phyloP scores from a whole-genome alignment of 2,329 filamentous ascomycete species.

The Xylaria sp. region DNA sequence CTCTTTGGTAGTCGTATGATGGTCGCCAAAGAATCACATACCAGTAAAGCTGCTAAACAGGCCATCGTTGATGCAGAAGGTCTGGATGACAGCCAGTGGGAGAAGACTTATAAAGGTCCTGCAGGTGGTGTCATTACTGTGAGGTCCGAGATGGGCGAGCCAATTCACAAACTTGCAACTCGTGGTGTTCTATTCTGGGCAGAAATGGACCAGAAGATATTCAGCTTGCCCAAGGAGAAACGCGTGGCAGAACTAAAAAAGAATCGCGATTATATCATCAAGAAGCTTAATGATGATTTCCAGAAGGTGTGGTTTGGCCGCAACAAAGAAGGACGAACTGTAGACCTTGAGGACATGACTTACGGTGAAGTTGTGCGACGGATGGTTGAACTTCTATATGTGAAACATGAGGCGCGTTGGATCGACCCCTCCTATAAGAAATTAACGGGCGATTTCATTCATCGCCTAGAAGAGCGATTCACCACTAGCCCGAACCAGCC shows the following conservation, averaged over 20 bases:
- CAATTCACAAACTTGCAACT: slow-evolving; percentile 97
- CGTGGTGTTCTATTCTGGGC: slow-evolving; percentile 96
- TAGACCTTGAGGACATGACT: slow-evolving; percentile 95
- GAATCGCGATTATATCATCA: slow-evolving; percentile 88
- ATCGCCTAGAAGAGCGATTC: slow-evolving; percentile 95
- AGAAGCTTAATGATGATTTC: slow-evolving; percentile 94
- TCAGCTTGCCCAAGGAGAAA: slow-evolving; percentile 94
- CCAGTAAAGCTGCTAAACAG: slow-evolving; percentile 84
- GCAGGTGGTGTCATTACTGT: slow-evolving; percentile 96
- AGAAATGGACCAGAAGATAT: slow-evolving; percentile 99
- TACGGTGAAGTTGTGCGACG: slow-evolving; percentile 86
- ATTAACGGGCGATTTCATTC: slow-evolving; percentile 93
- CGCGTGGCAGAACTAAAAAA: slow-evolving; percentile 86
- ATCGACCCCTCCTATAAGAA: slow-evolving; percentile 84
- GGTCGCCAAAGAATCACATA: slow-evolving; percentile 91
- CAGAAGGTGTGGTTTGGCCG: slow-evolving; percentile 96
- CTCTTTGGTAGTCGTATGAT: slow-evolving; percentile 93
- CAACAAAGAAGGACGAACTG: slow-evolving; percentile 78
- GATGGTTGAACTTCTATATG: slow-evolving; percentile 88
- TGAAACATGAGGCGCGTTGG: slow-evolving; percentile 89
- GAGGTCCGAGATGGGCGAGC: slow-evolving; percentile 98
- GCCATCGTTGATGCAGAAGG: slow-evolving; percentile 87
- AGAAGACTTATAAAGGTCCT: slow-evolving; percentile 89
- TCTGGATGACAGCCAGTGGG: slow-evolving; percentile 83
- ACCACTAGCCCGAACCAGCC: slow-evolving; percentile 72